phyloP scores from a whole-genome alignment of 768 basidiomycete genomes.

The Suillus occidentalis region DNA sequence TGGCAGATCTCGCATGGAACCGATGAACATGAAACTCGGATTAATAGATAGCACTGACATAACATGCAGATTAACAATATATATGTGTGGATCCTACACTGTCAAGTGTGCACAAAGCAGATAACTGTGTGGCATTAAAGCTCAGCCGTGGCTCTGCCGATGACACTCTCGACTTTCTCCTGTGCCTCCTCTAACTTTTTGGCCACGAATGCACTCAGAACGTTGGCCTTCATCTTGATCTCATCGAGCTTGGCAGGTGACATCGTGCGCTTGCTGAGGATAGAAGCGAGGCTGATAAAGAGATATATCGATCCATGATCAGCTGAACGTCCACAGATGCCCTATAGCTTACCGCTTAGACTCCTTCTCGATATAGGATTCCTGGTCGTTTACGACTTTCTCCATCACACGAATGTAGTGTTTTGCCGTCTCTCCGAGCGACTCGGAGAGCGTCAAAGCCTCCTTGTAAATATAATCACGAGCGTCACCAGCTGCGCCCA shows the following conservation, averaged over 20 bases:
- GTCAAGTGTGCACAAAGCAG: constrained; percentile 2
- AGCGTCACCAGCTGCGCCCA: constrained; percentile 53
- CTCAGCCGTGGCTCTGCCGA: constrained; percentile 39
- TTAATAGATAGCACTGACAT: constrained; percentile 15
- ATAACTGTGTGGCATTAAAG: constrained; percentile 32
- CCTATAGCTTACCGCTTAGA: constrained; percentile 61
- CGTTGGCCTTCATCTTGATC: constrained; percentile 89
- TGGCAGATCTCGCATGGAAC: neutral
- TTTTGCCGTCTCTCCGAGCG: constrained; percentile 54
- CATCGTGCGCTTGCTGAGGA: constrained; percentile 78
- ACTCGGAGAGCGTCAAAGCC: constrained; percentile 49
- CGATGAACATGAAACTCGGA: constrained; percentile 8
- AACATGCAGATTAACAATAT: constrained; percentile 19
- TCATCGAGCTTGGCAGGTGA: constrained; percentile 84
- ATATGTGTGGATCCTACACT: constrained; percentile 15
- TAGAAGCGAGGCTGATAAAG: constrained; percentile 59
- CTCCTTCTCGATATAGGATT: constrained; percentile 85
- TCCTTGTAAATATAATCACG: constrained; percentile 66
- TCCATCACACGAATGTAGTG: constrained; percentile 93
- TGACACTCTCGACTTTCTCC: constrained; percentile 35
- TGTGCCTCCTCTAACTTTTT: constrained; percentile 31
- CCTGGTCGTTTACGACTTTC: constrained; percentile 70
- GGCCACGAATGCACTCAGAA: constrained; percentile 62
- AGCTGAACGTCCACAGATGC: neutral
- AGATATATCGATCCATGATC: constrained; percentile 13